Percentiles rank a stretch among this genome's conserved stretches.
phyloP scores from a whole-genome alignment of 179 eudicot species.

The Sideroxylon spinosum region DNA sequence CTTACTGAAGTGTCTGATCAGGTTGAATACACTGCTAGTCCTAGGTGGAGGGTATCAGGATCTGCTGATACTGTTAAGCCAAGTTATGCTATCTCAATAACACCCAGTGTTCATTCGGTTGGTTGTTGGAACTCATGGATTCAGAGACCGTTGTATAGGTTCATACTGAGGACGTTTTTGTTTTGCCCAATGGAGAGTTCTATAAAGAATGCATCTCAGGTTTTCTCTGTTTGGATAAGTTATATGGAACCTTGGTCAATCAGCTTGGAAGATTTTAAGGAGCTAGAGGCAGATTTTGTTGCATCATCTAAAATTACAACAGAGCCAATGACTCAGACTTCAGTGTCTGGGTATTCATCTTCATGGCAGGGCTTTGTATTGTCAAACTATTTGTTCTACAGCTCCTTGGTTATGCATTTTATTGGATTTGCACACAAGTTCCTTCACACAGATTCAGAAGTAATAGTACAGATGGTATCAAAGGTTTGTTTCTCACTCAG shows the following conservation, averaged over 20 bases:
- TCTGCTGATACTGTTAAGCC: slow-evolving; percentile 31
- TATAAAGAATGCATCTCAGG: slow-evolving; percentile 72
- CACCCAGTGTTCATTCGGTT: slow-evolving; percentile 35
- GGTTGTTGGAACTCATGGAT: slow-evolving; percentile 62
- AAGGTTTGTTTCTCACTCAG: slow-evolving; percentile 48
- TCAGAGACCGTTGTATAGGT: slow-evolving; percentile 87
- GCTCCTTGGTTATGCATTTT: slow-evolving; percentile 85
- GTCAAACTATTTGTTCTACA: slow-evolving; percentile 75
- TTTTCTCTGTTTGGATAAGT: slow-evolving; percentile 63
- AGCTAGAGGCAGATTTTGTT: slow-evolving; percentile 38
- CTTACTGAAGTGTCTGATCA: slow-evolving; percentile 27
- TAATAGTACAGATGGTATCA: slow-evolving; percentile 67
- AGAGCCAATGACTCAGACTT: slow-evolving; percentile 25
- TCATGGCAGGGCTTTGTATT: slow-evolving; percentile 75
- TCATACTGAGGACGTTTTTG: slow-evolving; percentile 72
- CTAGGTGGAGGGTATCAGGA: slow-evolving; percentile 34
- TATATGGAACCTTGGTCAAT: slow-evolving; percentile 81
- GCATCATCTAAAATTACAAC: slow-evolving; percentile 26
- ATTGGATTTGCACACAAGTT: slow-evolving; percentile 96
- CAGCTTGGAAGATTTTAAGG: slow-evolving; percentile 57
- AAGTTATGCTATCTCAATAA: slow-evolving; percentile 31
- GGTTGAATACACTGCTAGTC: slow-evolving; percentile 41
- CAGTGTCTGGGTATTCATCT: slow-evolving; percentile 51
- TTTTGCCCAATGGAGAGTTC: slow-evolving; percentile 83
- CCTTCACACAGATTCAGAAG: slow-evolving; percentile 75